Base-by-base conservation (phyloP, 2,329 filamentous ascomycete genomes). In the Arthrobotrys entomopaga region DNA sequence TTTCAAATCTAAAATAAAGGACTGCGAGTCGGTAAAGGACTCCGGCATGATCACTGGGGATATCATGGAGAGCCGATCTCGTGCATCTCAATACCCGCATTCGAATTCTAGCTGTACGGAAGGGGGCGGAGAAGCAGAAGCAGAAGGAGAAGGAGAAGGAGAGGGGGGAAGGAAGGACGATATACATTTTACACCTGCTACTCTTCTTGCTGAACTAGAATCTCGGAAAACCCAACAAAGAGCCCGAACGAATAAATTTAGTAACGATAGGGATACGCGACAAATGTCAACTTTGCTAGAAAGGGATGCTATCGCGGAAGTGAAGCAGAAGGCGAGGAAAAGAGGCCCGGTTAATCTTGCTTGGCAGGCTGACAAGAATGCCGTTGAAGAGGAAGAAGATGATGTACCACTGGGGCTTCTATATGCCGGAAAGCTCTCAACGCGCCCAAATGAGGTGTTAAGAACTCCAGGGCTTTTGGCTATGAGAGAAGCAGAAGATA, bases 211-310 rank as follows among this genome's bases (percentile, higher is more conserved):
- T 0, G 95, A 99, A 80, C 84, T 99, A 6, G 92, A 97, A 80
- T 83, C 96, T 76, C 90, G 95, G 58, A 98, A 99, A 80, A 89
- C 91, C 72, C 91, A 97, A 78, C 90, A 96, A 79, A 93, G 92
- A 81, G 85, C 89, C 75, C 89, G 95, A 40, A 95, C 90, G 29
- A 74, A 74, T 29, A 74, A 74, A 26, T 10, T 43, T 11, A 58
- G 19, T 46, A 13, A 15, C 42, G 8, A n/a, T 15, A 87, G 89
- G 20, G 90, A 90, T 13, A 85, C 89, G 20, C 85, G 87, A 34
- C 87, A 85, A 50, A 82, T 82, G 1, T 91, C 91, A 13, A 99
- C 95, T 0, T 85, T 99, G 2, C 85, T 99, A 0, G 89, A 99
- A 80, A 86, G 98, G 77, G 94, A 99, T 79, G 91, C 92, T 0